Evolutionary conservation across 1,284 basidiomycete species (phyloP).

Genomic region (Waitea zeae): DNA sequence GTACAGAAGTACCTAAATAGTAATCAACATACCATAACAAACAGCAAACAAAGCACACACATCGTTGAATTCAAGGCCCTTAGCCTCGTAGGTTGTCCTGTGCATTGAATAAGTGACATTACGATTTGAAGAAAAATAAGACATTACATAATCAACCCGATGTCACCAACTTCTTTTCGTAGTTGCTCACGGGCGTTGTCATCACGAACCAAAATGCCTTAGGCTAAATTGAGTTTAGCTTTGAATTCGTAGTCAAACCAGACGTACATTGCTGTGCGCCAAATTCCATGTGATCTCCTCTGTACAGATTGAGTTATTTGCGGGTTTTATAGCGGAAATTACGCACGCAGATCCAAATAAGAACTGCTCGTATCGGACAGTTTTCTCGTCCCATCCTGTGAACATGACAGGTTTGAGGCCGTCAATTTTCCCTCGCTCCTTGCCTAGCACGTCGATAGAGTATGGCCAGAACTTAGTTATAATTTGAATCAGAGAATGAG

Average conservation of each 20-base stretch:
- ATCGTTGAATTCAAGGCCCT: slow-evolving; percentile 60
- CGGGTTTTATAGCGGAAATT: neutral
- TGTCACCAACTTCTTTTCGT: slow-evolving; percentile 34
- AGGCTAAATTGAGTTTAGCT: neutral
- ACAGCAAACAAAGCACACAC: slow-evolving; percentile 16
- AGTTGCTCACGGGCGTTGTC: slow-evolving; percentile 31
- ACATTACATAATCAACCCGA: slow-evolving; percentile 43
- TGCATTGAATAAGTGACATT: neutral
- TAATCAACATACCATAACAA: neutral
- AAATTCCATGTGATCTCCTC: slow-evolving; percentile 37
- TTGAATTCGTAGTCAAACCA: too few species aligned
- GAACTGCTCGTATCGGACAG: slow-evolving; percentile 37
- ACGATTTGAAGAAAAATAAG: too few species aligned
- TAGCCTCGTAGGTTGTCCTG: slow-evolving; percentile 59
- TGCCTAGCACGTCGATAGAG: slow-evolving; percentile 40
- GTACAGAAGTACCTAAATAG: slow-evolving; percentile 42
- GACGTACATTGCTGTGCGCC: slow-evolving; percentile 53
- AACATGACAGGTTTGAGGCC: slow-evolving; percentile 46
- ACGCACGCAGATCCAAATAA: slow-evolving; percentile 29
- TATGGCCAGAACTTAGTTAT: slow-evolving; percentile 47
- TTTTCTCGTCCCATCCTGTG: slow-evolving; percentile 31
- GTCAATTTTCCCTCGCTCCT: slow-evolving; percentile 40
- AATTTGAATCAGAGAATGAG: slow-evolving; percentile 37
- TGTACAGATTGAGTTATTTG: slow-evolving; percentile 10
- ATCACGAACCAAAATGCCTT: slow-evolving; percentile 55